Percentiles rank a stretch among this genome's conserved stretches.
These are phyloP conservation scores for Carpinus viminea DNA, from an alignment of 306 rosid species.

Conservation along the genomic window DNA sequence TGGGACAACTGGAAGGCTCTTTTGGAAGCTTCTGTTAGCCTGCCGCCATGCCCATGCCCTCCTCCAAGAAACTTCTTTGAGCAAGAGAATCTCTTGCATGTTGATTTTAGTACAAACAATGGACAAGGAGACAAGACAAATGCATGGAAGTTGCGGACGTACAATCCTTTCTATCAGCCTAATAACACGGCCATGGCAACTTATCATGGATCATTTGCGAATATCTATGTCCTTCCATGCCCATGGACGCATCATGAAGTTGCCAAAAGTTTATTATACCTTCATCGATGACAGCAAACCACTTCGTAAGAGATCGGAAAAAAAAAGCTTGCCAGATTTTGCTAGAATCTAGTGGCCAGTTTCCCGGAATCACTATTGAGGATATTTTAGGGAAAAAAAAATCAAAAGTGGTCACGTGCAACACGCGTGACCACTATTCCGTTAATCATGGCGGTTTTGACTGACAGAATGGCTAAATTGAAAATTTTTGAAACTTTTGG, in stretches of 20 bases:
- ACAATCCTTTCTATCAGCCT: slow-evolving; percentile 43
- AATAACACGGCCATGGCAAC: slow-evolving; percentile 2
- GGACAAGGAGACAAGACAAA: neutral
- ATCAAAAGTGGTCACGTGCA: too few species aligned
- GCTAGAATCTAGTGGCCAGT: too few species aligned
- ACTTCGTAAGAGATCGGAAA: too few species aligned
- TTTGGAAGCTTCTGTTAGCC: slow-evolving; percentile 57
- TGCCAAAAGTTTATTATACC: neutral
- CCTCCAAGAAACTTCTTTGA: slow-evolving; percentile 12
- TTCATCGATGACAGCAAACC: too few species aligned
- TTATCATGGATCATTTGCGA: slow-evolving; percentile 5
- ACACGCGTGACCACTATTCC: too few species aligned
- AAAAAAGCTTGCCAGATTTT: too few species aligned
- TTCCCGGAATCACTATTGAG: too few species aligned
- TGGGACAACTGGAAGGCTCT: slow-evolving; percentile 53
- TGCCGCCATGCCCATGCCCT: slow-evolving; percentile 15
- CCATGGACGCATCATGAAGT: neutral
- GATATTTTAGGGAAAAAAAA: too few species aligned
- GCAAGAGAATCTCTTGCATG: too few species aligned
- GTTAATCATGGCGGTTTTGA: too few species aligned
- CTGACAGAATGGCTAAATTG: too few species aligned
- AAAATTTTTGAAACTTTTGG: too few species aligned
- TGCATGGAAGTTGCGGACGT: slow-evolving; percentile 16
- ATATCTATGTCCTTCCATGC: neutral
- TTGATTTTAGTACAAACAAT: neutral